Evolutionary conservation across 345 rosid genomes (phyloP).

Genomic region (Cochlearia excelsa): DNA sequence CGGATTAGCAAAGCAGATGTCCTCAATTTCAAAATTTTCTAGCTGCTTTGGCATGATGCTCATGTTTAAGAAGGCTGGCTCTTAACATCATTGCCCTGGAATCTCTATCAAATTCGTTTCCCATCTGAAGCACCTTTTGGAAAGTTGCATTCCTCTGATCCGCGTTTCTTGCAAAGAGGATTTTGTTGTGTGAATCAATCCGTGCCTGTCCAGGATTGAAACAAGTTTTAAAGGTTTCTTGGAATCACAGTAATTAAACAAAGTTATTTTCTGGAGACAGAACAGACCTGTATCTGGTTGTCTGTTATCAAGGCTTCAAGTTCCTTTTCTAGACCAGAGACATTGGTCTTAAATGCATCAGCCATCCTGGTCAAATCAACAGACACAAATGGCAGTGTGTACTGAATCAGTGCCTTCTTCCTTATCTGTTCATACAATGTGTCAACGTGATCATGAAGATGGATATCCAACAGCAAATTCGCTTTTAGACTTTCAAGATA

Average conservation of each 20-base stretch:
- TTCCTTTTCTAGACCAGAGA: conserved; percentile 81
- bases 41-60: conserved; percentile 52
- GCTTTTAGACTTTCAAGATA: conserved; percentile 85
- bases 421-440: conserved; percentile 89
- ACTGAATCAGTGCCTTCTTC: conserved; percentile 92
- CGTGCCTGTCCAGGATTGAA: conserved; percentile 63
- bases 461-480: conserved; percentile 84
- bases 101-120: conserved; percentile 84
- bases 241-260: conserved; percentile 1
- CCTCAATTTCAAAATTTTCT: conserved; percentile 56
- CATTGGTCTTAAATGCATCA: conserved; percentile 87
- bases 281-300: conserved; percentile 86
- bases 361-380: conserved; percentile 97
- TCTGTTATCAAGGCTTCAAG: conserved; percentile 87
- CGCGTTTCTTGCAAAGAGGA: conserved; percentile 93
- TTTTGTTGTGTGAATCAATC: conserved; percentile 95
- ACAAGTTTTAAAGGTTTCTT: not conserved
- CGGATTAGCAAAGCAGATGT: conserved; percentile 2
- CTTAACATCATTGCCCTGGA: conserved; percentile 84
- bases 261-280: not conserved
- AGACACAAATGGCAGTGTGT: conserved; percentile 96
- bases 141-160: conserved; percentile 96
- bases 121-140: conserved; percentile 93
- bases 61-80: conserved; percentile 82
- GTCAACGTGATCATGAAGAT: conserved; percentile 86